phyloP scores from a whole-genome alignment of 495 filamentous ascomycete genomes.

The Talaromyces thailandensis region DNA sequence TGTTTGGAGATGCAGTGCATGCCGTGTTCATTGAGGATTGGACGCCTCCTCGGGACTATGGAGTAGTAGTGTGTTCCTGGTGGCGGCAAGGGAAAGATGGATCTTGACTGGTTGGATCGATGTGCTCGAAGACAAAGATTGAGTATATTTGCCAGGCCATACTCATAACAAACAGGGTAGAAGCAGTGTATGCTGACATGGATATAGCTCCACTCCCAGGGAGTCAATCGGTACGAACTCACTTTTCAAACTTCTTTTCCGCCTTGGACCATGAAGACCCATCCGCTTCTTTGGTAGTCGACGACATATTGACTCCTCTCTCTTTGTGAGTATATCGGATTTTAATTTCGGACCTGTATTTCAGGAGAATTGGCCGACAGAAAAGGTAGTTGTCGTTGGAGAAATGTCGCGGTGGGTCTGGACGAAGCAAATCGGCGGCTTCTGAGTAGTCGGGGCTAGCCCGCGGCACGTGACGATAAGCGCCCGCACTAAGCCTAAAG shows the following conservation, averaged over 20 bases:
- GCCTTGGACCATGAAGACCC: neutral
- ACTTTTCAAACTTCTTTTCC: constrained; percentile 1
- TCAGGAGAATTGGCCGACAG: no score
- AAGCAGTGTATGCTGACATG: neutral
- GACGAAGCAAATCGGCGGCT: neutral
- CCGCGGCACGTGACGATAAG: neutral
- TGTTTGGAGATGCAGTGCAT: neutral
- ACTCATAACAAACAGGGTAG: neutral
- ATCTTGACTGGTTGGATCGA: neutral
- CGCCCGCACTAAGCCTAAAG: neutral
- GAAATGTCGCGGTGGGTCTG: neutral
- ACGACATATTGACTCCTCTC: neutral
- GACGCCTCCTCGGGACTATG: neutral
- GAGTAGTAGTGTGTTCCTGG: neutral
- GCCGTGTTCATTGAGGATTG: constrained; percentile 3
- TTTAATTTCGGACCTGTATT: no score
- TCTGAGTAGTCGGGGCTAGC: neutral
- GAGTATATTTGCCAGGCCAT: neutral
- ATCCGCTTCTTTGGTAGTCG: neutral
- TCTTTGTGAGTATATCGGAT: neutral
- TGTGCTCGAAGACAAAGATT: neutral
- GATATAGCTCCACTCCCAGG: neutral
- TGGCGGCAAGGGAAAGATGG: neutral
- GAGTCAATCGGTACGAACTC: neutral
- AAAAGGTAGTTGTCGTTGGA: neutral